phyloP scores from a whole-genome alignment of 371 early-diverging fungal genomes.

The Rhizopus sp. region DNA sequence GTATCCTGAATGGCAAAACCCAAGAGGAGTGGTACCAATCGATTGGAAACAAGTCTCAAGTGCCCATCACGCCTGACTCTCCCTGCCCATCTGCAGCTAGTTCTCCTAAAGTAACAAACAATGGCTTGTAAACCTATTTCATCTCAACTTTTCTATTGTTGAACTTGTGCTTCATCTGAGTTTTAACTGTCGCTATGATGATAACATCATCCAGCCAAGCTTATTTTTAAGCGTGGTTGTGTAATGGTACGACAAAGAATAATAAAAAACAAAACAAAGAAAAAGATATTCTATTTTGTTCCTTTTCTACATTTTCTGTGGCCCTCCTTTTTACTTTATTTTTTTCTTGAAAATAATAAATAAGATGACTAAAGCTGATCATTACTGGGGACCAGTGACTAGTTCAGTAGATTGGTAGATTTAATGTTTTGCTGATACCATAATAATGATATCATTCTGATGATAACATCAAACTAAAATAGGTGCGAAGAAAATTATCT shows the following conservation, averaged over 20 bases:
- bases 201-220: neutral
- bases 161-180: neutral
- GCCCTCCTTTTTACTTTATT: neutral
- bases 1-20: constrained; percentile 76
- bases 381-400: constrained; percentile 41
- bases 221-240: constrained; percentile 5
- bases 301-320: neutral
- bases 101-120: constrained; percentile 4
- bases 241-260: neutral
- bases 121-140: neutral
- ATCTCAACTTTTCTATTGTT: neutral
- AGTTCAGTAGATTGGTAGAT: constrained; percentile 49
- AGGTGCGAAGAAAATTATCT: constrained; percentile 44
- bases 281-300: constrained; percentile 6
- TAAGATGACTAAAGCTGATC: constrained; percentile 1
- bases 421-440: no score
- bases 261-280: neutral
- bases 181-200: neutral
- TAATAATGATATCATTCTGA: constrained; percentile 22
- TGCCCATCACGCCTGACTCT: constrained; percentile 1
- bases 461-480: constrained; percentile 1
- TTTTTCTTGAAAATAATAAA: neutral
- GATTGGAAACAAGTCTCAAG: constrained; percentile 11
- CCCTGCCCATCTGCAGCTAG: neutral
- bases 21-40: constrained; percentile 72